Evolutionary conservation across 495 filamentous ascomycete species (phyloP).

Genomic region (Tuber melanosporum): DNA sequence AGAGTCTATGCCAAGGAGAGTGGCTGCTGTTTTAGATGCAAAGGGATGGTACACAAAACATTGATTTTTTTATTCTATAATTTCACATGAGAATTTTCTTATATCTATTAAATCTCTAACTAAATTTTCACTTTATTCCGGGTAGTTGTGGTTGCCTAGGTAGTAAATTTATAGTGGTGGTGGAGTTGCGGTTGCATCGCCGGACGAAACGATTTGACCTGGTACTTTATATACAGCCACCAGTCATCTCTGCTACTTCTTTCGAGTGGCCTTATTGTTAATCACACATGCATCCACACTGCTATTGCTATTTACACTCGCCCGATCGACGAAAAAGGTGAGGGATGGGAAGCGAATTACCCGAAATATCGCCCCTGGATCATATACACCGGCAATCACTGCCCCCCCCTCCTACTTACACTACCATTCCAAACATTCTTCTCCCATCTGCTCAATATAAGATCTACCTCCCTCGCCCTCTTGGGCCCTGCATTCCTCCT

Average conservation of each 20-base stretch:
- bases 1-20: no score
- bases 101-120: no score
- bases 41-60: no score
- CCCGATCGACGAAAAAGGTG: background rate
- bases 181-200: no score
- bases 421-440: background rate
- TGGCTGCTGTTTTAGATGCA: no score
- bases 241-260: background rate
- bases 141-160: no score
- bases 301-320: conserved; percentile 6
- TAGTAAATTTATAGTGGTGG: no score
- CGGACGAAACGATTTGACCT: no score
- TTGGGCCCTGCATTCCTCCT: conserved; percentile 12
- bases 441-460: conserved; percentile 22
- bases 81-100: no score
- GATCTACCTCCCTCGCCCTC: conserved; percentile 21
- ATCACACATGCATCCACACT: background rate
- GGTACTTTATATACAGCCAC: background rate
- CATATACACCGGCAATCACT: background rate
- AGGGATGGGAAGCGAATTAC: background rate
- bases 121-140: no score
- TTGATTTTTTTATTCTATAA: no score
- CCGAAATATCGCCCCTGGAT: background rate
- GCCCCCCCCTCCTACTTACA: background rate
- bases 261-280: background rate